phyloP scores from a whole-genome alignment of 202 grass and related monocot species.

The Musa balbisiana region DNA sequence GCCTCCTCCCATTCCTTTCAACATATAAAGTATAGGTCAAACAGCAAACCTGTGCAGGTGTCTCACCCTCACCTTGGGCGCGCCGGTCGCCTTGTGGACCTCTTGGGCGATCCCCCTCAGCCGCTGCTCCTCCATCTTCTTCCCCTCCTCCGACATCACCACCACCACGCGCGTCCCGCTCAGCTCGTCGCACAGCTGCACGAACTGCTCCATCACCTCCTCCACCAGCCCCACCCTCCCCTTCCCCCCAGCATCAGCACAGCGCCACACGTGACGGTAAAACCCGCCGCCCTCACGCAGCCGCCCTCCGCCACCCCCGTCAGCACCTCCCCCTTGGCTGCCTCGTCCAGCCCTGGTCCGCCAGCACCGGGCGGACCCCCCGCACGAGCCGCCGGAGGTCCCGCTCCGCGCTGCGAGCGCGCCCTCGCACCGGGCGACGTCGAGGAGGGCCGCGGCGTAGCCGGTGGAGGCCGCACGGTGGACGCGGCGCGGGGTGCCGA shows the following conservation, averaged over 20 bases:
- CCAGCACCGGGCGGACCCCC: neutral
- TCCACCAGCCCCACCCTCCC: slow-evolving; percentile 27
- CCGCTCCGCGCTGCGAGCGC: slow-evolving; percentile 15
- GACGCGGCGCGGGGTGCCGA: neutral
- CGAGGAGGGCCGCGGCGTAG: slow-evolving; percentile 38
- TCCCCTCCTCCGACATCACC: neutral
- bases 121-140: slow-evolving; percentile 4
- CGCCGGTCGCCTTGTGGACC: slow-evolving; percentile 18
- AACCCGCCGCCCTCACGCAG: slow-evolving; percentile 19
- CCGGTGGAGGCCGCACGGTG: slow-evolving; percentile 29
- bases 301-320: slow-evolving; percentile 7
- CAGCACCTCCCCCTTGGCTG: slow-evolving; percentile 17
- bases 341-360: slow-evolving; percentile 5
- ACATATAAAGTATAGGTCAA: neutral
- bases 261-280: slow-evolving; percentile 23
- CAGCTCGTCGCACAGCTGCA: slow-evolving; percentile 25
- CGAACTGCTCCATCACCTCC: slow-evolving; percentile 32
- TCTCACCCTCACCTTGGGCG: slow-evolving; percentile 21
- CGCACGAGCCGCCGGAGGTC: slow-evolving; percentile 16
- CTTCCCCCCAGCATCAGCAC: slow-evolving; percentile 30
- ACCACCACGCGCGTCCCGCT: slow-evolving; percentile 15
- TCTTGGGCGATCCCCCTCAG: slow-evolving; percentile 21
- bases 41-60: neutral
- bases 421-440: slow-evolving; percentile 24
- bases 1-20: neutral